Evolutionary conservation across 257 asterid genomes (phyloP).

Genomic region (Plectranthus barbatus): DNA sequence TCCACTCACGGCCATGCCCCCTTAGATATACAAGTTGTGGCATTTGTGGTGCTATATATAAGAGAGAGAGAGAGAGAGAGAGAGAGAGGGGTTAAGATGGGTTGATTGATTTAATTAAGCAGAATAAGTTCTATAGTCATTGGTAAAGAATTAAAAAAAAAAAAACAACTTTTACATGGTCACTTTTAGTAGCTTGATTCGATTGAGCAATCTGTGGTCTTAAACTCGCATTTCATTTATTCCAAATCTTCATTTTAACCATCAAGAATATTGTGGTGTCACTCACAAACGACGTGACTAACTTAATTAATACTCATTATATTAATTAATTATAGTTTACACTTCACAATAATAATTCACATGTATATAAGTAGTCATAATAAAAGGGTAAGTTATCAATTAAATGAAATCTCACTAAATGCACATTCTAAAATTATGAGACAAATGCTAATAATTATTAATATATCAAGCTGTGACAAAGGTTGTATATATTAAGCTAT

Average conservation of each 20-base stretch:
- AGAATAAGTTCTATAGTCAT: constrained; percentile 20
- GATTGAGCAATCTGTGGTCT: constrained; percentile 25
- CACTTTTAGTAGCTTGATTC: constrained; percentile 4
- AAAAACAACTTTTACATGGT: background rate
- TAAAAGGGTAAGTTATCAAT: too few species aligned
- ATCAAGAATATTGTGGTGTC: background rate
- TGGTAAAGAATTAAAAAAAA: background rate
- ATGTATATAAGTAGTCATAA: too few species aligned
- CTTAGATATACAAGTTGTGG: background rate
- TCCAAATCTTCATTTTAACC: background rate
- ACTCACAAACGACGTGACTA: background rate
- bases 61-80: background rate
- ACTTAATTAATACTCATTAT: too few species aligned
- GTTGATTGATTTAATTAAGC: background rate
- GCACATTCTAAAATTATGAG: too few species aligned
- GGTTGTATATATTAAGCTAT: background rate
- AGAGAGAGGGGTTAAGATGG: background rate
- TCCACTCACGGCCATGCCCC: constrained; percentile 8
- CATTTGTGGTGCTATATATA: background rate
- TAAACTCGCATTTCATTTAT: constrained; percentile 8
- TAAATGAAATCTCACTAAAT: too few species aligned
- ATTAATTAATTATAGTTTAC: too few species aligned
- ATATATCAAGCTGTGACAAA: background rate
- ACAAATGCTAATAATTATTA: too few species aligned
- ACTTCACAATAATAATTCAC: too few species aligned